These are phyloP conservation scores for Candida michaelii DNA, from an alignment of 805 yeast species.

Conservation along the genomic window DNA sequence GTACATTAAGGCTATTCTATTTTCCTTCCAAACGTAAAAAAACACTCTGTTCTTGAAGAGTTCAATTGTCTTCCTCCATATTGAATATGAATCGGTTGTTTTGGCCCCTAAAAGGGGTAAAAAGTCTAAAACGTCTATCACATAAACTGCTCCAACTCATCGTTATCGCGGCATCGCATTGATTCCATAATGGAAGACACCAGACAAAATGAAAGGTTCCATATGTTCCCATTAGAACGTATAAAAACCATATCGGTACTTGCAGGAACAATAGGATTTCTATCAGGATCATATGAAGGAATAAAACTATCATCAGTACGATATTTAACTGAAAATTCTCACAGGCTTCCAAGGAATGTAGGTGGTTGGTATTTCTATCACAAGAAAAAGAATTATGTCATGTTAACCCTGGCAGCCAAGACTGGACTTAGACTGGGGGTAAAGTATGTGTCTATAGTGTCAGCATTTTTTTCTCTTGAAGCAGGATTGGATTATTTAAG, in stretches of 20 bases:
- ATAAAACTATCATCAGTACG: constrained; percentile 53
- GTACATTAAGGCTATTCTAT: too few species aligned
- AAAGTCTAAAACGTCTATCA: too few species aligned
- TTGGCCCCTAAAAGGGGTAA: too few species aligned
- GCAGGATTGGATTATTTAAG: constrained; percentile 53
- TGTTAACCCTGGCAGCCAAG: constrained; percentile 55
- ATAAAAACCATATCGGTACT: constrained; percentile 40
- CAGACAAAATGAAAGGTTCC: constrained; percentile 43
- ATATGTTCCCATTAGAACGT: constrained; percentile 48
- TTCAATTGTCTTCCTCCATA: too few species aligned
- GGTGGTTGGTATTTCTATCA: constrained; percentile 91
- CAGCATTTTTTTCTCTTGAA: constrained; percentile 59
- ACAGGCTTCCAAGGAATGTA: constrained; percentile 69
- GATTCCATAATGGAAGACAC: constrained; percentile 3
- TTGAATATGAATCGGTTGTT: too few species aligned
- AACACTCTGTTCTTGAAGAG: too few species aligned
- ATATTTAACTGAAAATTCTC: constrained; percentile 78
- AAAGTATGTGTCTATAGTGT: constrained; percentile 42
- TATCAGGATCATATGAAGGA: constrained; percentile 62
- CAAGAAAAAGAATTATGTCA: constrained; percentile 76
- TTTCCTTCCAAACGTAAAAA: too few species aligned
- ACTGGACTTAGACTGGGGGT: constrained; percentile 43
- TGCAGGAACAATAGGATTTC: constrained; percentile 43
- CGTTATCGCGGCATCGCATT: neutral
- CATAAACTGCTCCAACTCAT: too few species aligned